Evolutionary conservation across 306 rosid species (phyloP).

Genomic region (Vigna hirtella): DNA sequence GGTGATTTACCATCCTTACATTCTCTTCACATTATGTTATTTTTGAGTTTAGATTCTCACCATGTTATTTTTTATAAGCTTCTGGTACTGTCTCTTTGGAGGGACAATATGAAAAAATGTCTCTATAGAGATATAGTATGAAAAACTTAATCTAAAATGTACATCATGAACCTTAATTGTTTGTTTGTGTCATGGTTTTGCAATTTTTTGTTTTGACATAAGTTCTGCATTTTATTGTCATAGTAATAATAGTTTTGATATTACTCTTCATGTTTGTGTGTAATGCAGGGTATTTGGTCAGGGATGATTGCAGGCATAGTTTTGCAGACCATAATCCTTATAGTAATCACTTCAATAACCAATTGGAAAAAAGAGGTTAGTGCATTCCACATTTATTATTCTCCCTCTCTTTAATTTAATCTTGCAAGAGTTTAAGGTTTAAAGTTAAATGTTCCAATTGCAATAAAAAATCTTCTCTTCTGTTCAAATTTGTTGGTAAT

Average conservation of each 20-base stretch:
- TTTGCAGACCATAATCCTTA: conserved; percentile 72
- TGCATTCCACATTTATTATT: neutral
- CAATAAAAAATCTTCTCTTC: neutral
- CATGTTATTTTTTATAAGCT: too few species aligned
- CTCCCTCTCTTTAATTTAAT: too few species aligned
- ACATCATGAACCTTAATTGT: neutral
- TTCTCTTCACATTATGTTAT: neutral
- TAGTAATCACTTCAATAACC: conserved; percentile 58
- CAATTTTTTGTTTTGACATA: neutral
- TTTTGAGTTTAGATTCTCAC: neutral
- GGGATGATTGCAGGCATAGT: conserved; percentile 82
- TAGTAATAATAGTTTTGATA: too few species aligned
- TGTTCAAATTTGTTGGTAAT: neutral
- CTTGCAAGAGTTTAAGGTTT: neutral
- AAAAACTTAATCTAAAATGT: too few species aligned
- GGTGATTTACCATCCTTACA: conserved; percentile 48
- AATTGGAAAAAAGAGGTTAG: conserved; percentile 81
- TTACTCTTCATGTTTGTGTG: neutral
- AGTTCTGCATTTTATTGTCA: too few species aligned
- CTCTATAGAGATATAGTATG: too few species aligned
- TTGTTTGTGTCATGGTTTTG: neutral
- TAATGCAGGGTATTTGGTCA: conserved; percentile 77
- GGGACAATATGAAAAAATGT: too few species aligned
- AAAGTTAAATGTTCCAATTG: neutral
- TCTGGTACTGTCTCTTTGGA: too few species aligned